These are phyloP conservation scores for Juncus inflexus DNA, from an alignment of 176 grass and related monocot genomes.

Conservation along the genomic window DNA sequence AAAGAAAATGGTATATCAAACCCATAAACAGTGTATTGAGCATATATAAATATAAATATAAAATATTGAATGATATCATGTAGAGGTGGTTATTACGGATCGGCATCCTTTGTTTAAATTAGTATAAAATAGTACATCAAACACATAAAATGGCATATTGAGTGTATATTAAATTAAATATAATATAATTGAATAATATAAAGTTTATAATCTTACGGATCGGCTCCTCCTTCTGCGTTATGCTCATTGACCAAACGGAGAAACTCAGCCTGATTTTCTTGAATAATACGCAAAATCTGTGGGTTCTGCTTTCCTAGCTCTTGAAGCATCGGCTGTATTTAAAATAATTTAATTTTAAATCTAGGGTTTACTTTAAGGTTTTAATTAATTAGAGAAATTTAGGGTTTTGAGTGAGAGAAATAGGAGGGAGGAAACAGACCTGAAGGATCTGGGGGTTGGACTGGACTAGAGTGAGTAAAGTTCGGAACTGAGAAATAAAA, in stretches of 20 bases:
- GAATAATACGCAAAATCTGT: conserved; percentile 80
- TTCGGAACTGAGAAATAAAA: conserved; percentile 59
- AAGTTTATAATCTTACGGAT: conserved; percentile 40
- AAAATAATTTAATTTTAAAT: conserved; percentile 11
- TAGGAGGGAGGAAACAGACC: conserved; percentile 28
- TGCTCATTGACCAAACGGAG: conserved; percentile 88
- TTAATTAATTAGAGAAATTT: conserved; percentile 9
- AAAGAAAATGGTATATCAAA: neutral
- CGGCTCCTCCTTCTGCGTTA: conserved; percentile 28
- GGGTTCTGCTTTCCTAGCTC: conserved; percentile 97
- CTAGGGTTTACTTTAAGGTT: conserved; percentile 9
- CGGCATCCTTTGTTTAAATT: conserved; percentile 13
- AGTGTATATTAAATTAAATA: neutral
- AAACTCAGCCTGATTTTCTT: conserved; percentile 96
- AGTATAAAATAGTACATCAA: neutral
- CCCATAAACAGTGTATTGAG: conserved; percentile 18
- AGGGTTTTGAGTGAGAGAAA: conserved; percentile 5
- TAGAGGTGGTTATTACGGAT: conserved; percentile 42
- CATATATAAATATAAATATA: neutral
- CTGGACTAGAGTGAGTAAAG: conserved; percentile 73
- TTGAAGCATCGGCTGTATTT: conserved; percentile 94
- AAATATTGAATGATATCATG: neutral
- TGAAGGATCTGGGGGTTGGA: conserved; percentile 90
- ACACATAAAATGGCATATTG: conserved; percentile 20
- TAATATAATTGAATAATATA: neutral